Conservation (phyloP, 2,329 filamentous ascomycete species). For the Penicillium aurantiogriseum region DNA sequence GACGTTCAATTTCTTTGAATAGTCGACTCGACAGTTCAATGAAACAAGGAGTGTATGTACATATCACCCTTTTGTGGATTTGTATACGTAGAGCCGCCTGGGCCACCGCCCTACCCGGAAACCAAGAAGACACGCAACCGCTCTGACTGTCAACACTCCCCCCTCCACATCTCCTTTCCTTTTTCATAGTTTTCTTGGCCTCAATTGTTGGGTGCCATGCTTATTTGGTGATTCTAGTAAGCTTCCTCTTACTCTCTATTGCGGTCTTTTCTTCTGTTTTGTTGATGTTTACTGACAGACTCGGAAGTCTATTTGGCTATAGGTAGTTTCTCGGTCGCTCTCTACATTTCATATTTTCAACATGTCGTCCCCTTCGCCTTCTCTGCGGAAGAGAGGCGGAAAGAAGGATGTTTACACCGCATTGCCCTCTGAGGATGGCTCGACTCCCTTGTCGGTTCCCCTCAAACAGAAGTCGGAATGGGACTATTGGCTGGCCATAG, state of each 20-base stretch:
- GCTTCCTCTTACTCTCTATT: conserved; percentile 1
- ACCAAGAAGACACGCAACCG: conserved; percentile 25
- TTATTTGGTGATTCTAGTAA: conserved; percentile 27
- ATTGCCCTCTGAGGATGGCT: conserved; percentile 25
- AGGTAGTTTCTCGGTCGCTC: conserved; percentile 31
- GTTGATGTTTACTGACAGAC: conserved; percentile 12
- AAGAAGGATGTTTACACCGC: conserved; percentile 36
- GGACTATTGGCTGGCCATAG: conserved; percentile 79
- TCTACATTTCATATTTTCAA: conserved; percentile 26
- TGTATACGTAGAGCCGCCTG: conserved; percentile 12
- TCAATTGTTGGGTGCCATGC: conserved; percentile 22
- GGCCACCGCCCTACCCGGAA: conserved; percentile 21
- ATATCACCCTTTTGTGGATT: conserved; percentile 1
- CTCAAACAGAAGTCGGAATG: conserved; percentile 57
- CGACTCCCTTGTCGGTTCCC: conserved; percentile 19
- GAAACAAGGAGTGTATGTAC: background rate
- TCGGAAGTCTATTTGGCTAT: conserved; percentile 29
- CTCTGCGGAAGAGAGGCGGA: conserved; percentile 44
- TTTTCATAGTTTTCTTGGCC: conserved; percentile 12
- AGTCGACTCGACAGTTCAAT: background rate
- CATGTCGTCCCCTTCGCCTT: conserved; percentile 39
- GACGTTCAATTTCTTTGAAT: background rate
- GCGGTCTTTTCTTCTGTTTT: background rate
- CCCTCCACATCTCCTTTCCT: conserved; percentile 14
- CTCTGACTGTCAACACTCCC: conserved; percentile 8